Conservation (phyloP, 495 filamentous ascomycete genomes). For the Aspergillus ellipticus region DNA sequence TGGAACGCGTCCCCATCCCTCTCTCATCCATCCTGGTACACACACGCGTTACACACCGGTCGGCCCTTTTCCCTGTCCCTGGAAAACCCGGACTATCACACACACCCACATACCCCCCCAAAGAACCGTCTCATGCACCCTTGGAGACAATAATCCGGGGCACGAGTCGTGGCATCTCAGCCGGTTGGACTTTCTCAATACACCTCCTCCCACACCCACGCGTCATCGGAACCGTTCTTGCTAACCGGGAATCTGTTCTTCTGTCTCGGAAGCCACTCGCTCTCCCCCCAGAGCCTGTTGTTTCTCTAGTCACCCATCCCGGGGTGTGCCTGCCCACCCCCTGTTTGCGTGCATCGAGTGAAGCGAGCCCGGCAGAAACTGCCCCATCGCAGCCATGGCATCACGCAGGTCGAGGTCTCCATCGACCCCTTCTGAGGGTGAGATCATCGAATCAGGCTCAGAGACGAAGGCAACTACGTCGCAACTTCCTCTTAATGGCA, state of each 20-base stretch:
- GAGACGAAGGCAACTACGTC: conserved; percentile 72
- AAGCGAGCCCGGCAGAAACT: too few species aligned
- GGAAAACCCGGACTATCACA: not conserved
- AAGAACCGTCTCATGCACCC: conserved; percentile 15
- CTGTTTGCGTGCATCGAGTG: not conserved
- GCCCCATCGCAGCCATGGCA: conserved; percentile 26
- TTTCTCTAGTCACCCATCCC: conserved; percentile 1
- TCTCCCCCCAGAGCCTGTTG: conserved; percentile 4
- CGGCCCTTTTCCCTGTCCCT: not conserved
- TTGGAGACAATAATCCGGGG: conserved; percentile 19
- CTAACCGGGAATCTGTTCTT: conserved; percentile 25
- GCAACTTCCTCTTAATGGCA: conserved; percentile 69
- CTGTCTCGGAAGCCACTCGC: conserved; percentile 27
- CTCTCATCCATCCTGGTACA: not conserved
- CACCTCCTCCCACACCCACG: conserved; percentile 12
- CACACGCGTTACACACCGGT: not conserved
- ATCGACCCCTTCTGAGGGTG: conserved; percentile 68
- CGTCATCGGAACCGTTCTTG: conserved; percentile 17
- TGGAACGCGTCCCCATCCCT: too few species aligned
- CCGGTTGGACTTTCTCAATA: conserved; percentile 48
- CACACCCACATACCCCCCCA: not conserved
- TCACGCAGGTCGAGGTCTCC: conserved; percentile 42
- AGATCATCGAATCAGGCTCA: conserved; percentile 75
- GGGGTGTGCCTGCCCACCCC: too few species aligned
- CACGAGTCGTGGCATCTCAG: conserved; percentile 31